Conservation (phyloP, 495 filamentous ascomycete species). For the Aspergillus indologenus region DNA sequence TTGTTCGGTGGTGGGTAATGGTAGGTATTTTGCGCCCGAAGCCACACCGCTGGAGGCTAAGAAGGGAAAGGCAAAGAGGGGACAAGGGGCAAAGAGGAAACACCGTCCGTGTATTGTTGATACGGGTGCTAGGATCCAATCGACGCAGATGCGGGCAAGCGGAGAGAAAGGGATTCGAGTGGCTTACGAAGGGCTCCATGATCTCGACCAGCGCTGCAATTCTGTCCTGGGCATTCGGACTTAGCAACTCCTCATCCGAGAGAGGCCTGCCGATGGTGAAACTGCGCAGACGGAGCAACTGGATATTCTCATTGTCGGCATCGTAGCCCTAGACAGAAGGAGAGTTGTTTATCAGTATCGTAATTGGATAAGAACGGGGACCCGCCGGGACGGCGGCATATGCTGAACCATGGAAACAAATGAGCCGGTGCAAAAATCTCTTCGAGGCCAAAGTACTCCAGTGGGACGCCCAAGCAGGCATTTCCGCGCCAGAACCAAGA, state of each 20-base stretch:
- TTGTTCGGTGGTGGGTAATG: conserved; percentile 20
- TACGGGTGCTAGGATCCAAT: conserved; percentile 27
- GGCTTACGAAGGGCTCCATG: conserved; percentile 64
- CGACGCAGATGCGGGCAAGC: conserved; percentile 30
- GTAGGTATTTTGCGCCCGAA: conserved; percentile 11
- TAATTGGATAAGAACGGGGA: conserved; percentile 18
- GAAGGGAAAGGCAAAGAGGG: conserved; percentile 18
- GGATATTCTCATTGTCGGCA: conserved; percentile 68
- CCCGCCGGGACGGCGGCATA: conserved; percentile 15
- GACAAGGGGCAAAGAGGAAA: conserved; percentile 11
- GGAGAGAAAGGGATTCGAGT: conserved; percentile 21
- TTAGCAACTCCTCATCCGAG: conserved; percentile 52
- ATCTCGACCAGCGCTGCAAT: conserved; percentile 53
- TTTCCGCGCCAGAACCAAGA: conserved; percentile 20
- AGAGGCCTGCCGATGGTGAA: conserved; percentile 68
- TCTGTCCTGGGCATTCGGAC: conserved; percentile 49
- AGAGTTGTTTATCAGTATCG: conserved; percentile 19
- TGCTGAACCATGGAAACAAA: conserved; percentile 47
- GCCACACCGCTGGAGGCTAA: conserved; percentile 24
- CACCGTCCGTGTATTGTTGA: conserved; percentile 15
- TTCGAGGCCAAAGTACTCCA: conserved; percentile 18
- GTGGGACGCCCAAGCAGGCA: conserved; percentile 21
- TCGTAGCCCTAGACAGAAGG: conserved; percentile 60
- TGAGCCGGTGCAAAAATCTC: conserved; percentile 33
- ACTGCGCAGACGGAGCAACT: conserved; percentile 70